Evolutionary conservation across 2,329 filamentous ascomycete species (phyloP), one percentile per base, ranked within the genome.

Genomic region (Stachybotrys chlorohalonatus): DNA sequence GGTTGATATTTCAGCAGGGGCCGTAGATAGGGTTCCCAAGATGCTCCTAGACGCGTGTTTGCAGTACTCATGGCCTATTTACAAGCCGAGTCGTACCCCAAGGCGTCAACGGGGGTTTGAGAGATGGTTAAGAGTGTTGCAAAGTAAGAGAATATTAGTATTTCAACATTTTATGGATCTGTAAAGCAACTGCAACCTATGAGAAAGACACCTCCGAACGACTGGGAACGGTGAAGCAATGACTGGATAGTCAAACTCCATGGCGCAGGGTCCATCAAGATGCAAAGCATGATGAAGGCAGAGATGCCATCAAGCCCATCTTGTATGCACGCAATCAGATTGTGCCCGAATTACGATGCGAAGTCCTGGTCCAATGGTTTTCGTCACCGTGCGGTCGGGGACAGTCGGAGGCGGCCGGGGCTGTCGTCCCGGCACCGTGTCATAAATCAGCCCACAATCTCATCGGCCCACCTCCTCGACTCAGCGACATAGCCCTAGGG

Each of bases 191-290:
- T 48, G 13, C 45, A n/a, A 16, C 42, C 36, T 32, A 48, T 24
- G 9, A 6, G 82, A 81, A 1, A 87, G 71, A 7, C 80, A 72
- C 83, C 80, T 75, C 46, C 83, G 76, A 52, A 87, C 81, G 51
- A 83, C 79, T 52, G 79, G 78, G 67, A 89, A 87, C 0, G 85
- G 85, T 0, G 79, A 78, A 0, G 83, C 75, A 6, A 88, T 75
- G 13, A 89, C 73, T 31, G 82, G 79, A 64, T 87, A 88, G 68
- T 89, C 85, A 63, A 81, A 86, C 2, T 76, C 74, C 31, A 77
- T 71, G 52, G 70, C 80, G 56, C 65, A 75, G 69, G 57, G 58
- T 61, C 13, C 4, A 24, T 4, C 24, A 24, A 24, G 24, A 24
- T 24, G 24, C 4, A 24, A 24, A 24, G 24, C 24, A 24, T 24